Conservation (phyloP, 2,329 filamentous ascomycete genomes). For the Hymenoscyphus fructigenus region DNA sequence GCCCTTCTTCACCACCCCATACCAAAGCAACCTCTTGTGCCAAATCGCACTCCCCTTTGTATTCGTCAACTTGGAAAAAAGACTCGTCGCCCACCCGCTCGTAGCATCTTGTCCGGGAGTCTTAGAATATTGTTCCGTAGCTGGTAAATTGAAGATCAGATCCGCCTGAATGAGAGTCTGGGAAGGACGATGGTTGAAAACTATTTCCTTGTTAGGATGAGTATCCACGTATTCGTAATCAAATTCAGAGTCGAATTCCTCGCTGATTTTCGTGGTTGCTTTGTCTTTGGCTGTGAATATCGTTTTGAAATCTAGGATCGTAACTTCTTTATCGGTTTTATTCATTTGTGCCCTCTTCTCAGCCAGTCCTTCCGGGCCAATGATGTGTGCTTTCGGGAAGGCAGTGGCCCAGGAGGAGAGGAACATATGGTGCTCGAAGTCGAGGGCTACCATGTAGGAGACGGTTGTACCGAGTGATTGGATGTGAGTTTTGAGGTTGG, state of each 20-base stretch:
- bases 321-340: constrained; percentile 49
- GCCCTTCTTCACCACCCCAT: constrained; percentile 52
- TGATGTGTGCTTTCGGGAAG: constrained; percentile 75
- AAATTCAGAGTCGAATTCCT: constrained; percentile 85
- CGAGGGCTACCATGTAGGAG: constrained; percentile 81
- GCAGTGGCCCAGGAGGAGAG: constrained; percentile 78
- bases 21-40: constrained; percentile 83
- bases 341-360: constrained; percentile 71
- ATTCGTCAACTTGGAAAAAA: constrained; percentile 57
- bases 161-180: constrained; percentile 84
- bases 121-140: constrained; percentile 77
- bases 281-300: constrained; percentile 62
- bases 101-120: constrained; percentile 50
- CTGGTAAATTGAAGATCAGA: constrained; percentile 86
- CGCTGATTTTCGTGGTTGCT: constrained; percentile 54
- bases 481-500: constrained; percentile 65
- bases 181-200: constrained; percentile 80
- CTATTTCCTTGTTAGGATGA: constrained; percentile 82
- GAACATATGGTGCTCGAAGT: constrained; percentile 95
- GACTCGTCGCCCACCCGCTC: constrained; percentile 57
- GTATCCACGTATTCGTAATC: constrained; percentile 79
- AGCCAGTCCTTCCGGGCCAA: constrained; percentile 78
- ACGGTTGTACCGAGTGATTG: constrained; percentile 68
- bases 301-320: constrained; percentile 55
- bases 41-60: constrained; percentile 65